phyloP scores from a whole-genome alignment of 2,329 filamentous ascomycete genomes.

The Hypoxylon sp. region DNA sequence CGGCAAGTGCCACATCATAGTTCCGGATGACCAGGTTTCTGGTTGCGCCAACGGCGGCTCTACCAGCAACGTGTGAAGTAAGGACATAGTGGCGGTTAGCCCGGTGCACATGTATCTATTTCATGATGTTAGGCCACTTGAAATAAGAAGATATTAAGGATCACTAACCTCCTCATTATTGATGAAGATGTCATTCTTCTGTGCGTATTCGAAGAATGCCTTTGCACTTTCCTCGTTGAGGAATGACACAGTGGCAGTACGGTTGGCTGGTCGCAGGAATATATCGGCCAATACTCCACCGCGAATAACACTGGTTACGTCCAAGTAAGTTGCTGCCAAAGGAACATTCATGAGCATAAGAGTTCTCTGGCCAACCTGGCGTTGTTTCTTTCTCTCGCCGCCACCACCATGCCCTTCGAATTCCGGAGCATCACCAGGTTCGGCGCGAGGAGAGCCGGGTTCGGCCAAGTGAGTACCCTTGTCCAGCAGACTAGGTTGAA shows the following conservation, averaged over 20 bases:
- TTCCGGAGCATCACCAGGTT: not conserved
- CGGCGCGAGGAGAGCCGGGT: not conserved
- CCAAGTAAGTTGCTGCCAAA: conserved; percentile 69
- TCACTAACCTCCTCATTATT: conserved; percentile 74
- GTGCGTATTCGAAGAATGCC: conserved; percentile 75
- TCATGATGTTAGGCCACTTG: conserved; percentile 27
- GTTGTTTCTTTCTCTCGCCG: too few species aligned
- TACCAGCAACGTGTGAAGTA: conserved; percentile 72
- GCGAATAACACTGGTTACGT: conserved; percentile 75
- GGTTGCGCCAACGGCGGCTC: conserved; percentile 76
- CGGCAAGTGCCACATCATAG: conserved; percentile 71
- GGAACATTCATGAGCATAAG: not conserved
- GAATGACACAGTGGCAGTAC: conserved; percentile 78
- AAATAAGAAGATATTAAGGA: conserved; percentile 15
- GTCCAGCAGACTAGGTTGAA: not conserved
- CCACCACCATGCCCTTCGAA: not conserved
- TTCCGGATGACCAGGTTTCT: conserved; percentile 80
- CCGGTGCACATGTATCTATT: conserved; percentile 78
- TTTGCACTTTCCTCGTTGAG: conserved; percentile 73
- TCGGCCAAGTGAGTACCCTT: not conserved
- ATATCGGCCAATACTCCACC: conserved; percentile 81
- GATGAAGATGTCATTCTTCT: conserved; percentile 77
- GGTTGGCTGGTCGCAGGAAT: conserved; percentile 71
- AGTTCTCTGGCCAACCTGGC: not conserved
- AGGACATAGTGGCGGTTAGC: conserved; percentile 78